These are phyloP conservation scores for Infundibulicybe gibba DNA, from an alignment of 768 basidiomycete genomes.

Conservation along the genomic window DNA sequence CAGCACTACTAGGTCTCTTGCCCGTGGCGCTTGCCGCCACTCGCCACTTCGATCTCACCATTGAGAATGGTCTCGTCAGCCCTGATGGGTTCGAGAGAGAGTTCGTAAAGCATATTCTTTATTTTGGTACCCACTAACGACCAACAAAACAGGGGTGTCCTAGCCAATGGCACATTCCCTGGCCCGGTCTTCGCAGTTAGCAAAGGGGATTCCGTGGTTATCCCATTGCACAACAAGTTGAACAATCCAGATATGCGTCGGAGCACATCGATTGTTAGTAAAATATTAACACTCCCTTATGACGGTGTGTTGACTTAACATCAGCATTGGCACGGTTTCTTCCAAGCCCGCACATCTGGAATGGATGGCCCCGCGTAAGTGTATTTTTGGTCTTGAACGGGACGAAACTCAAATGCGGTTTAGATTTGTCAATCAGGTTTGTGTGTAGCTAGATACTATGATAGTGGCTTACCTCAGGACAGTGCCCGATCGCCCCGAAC, in stretches of 20 bases:
- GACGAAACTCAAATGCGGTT: neutral
- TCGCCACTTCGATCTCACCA: slow-evolving; percentile 14
- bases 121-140: neutral
- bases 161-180: slow-evolving; percentile 18
- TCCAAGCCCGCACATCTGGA: slow-evolving; percentile 28
- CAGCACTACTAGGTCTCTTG: slow-evolving; percentile 9
- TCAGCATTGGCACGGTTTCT: slow-evolving; percentile 32
- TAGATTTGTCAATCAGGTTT: slow-evolving; percentile 39
- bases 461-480: neutral
- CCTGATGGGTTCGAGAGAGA: slow-evolving; percentile 15
- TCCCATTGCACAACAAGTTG: slow-evolving; percentile 15
- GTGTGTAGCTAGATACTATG: no score
- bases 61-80: slow-evolving; percentile 7
- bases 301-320: neutral
- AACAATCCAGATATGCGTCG: slow-evolving; percentile 17
- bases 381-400: slow-evolving; percentile 10
- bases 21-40: slow-evolving; percentile 12
- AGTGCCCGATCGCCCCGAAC: slow-evolving; percentile 38
- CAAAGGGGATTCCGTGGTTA: slow-evolving; percentile 19
- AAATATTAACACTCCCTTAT: neutral
- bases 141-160: slow-evolving; percentile 7
- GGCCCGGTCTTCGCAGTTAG: slow-evolving; percentile 13
- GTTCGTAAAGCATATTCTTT: slow-evolving; percentile 3
- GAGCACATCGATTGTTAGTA: slow-evolving; percentile 19
- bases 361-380: slow-evolving; percentile 32